A percentile compares a stretch with the other conserved stretches of the same genome.
phyloP scores from a whole-genome alignment of 1,139 yeast genomes.

The Pichia sp. region DNA sequence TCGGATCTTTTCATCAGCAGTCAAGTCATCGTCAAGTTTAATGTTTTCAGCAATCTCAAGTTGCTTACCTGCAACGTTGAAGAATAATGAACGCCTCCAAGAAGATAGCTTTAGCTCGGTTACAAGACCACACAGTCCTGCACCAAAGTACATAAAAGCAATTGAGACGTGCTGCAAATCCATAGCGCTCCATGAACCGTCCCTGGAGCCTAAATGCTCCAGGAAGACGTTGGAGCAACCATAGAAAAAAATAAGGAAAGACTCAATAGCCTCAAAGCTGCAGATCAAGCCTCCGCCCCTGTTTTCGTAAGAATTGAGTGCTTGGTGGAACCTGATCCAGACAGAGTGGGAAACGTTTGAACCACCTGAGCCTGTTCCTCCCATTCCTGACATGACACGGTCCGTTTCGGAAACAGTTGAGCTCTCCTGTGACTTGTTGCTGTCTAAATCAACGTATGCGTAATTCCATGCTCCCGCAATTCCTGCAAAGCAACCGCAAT shows the following conservation, averaged over 20 bases:
- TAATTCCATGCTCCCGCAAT: slow-evolving; percentile 93
- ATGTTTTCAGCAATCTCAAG: no score
- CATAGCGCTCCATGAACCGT: slow-evolving; percentile 83
- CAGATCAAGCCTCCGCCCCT: slow-evolving; percentile 35
- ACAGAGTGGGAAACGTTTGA: slow-evolving; percentile 2
- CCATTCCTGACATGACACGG: neutral
- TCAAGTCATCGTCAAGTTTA: no score
- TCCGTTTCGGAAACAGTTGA: slow-evolving; percentile 4
- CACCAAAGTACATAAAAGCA: slow-evolving; percentile 60
- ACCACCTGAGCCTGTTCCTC: slow-evolving; percentile 4
- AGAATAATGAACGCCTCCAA: no score
- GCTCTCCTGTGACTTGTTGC: no score
- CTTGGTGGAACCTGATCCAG: slow-evolving; percentile 6
- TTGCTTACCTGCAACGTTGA: no score
- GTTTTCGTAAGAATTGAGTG: neutral
- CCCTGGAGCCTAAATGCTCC: slow-evolving; percentile 70
- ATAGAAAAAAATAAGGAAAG: slow-evolving; percentile 54
- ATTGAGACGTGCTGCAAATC: slow-evolving; percentile 93
- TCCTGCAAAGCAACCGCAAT: slow-evolving; percentile 72
- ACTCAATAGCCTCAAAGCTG: slow-evolving; percentile 84
- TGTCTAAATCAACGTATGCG: slow-evolving; percentile 35
- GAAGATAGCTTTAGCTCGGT: no score
- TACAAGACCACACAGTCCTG: slow-evolving; percentile 75
- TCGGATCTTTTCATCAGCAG: neutral
- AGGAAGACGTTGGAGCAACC: slow-evolving; percentile 31